Conservation (phyloP, 2,329 filamentous ascomycete genomes). For the Sporothrix inflata region DNA sequence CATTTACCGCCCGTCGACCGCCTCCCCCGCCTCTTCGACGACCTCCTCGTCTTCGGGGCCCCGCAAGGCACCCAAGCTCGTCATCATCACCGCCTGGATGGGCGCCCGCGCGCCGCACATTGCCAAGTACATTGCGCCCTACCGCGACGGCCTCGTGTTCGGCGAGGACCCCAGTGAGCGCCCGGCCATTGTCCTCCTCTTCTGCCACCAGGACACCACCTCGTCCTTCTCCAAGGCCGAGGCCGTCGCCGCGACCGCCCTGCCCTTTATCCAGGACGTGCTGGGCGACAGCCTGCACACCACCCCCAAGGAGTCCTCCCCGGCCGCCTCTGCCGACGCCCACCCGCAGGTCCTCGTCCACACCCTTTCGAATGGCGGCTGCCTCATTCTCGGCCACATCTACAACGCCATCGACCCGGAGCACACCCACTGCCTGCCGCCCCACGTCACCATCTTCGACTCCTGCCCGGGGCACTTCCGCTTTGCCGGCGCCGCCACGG, state of each 20-base stretch:
- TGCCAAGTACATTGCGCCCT: conserved; percentile 53
- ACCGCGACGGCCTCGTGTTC: conserved; percentile 42
- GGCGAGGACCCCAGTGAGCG: conserved; percentile 45
- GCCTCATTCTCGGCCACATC: conserved; percentile 47
- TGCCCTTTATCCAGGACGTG: conserved; percentile 45
- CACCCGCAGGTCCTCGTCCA: conserved; percentile 48
- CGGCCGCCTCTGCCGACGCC: conserved; percentile 36
- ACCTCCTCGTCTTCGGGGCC: background rate
- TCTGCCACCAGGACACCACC: conserved; percentile 45
- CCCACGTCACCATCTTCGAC: conserved; percentile 52
- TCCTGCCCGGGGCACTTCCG: conserved; percentile 53
- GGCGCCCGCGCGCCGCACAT: conserved; percentile 54
- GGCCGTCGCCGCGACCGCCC: conserved; percentile 45
- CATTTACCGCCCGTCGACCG: conserved; percentile 41
- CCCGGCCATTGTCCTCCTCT: conserved; percentile 52
- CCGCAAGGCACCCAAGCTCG: conserved; percentile 47
- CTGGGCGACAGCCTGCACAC: conserved; percentile 24
- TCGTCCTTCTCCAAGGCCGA: conserved; percentile 42
- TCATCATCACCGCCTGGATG: conserved; percentile 57
- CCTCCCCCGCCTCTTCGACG: background rate
- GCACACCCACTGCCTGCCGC: conserved; percentile 41
- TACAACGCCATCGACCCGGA: conserved; percentile 37
- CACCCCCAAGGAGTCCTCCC: background rate
- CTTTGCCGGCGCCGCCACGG: conserved; percentile 37
- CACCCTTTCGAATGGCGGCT: conserved; percentile 58